Conservation (phyloP, 768 basidiomycete species). For the Russula ochroleuca region DNA sequence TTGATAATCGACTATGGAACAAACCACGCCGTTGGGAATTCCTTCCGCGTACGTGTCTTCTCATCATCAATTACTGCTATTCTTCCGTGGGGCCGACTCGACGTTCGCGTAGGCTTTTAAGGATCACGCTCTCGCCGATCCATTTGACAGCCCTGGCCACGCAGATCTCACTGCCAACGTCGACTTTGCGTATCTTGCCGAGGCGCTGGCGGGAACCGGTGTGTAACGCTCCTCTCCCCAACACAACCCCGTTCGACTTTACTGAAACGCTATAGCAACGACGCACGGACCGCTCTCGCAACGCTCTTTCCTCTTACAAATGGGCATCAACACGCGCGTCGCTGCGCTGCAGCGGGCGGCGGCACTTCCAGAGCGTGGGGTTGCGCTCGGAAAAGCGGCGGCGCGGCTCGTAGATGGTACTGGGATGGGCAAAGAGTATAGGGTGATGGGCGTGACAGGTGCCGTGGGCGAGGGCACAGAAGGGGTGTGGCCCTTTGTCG, state of each 20-base stretch:
- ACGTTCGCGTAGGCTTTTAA: slow-evolving; percentile 69
- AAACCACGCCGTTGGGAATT: slow-evolving; percentile 60
- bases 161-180: slow-evolving; percentile 96
- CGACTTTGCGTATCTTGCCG: slow-evolving; percentile 84
- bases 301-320: slow-evolving; percentile 65
- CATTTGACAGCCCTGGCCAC: slow-evolving; percentile 80
- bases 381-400: slow-evolving; percentile 56
- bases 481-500: not conserved
- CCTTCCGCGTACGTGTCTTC: slow-evolving; percentile 66
- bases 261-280: slow-evolving; percentile 34
- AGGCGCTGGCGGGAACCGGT: slow-evolving; percentile 69
- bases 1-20: slow-evolving; percentile 90
- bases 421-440: slow-evolving; percentile 88
- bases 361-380: slow-evolving; percentile 44
- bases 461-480: not conserved
- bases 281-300: slow-evolving; percentile 72
- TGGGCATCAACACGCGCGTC: slow-evolving; percentile 71
- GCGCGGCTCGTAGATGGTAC: slow-evolving; percentile 67
- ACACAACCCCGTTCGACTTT: not conserved
- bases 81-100: not conserved
- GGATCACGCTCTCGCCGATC: slow-evolving; percentile 76
- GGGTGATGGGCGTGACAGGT: slow-evolving; percentile 60
- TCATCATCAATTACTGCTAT: not conserved
- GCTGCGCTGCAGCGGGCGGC: slow-evolving; percentile 55
- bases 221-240: slow-evolving; percentile 27